phyloP scores from a whole-genome alignment of 371 early-diverging fungal genomes.

The Nematocida ausubeli region DNA sequence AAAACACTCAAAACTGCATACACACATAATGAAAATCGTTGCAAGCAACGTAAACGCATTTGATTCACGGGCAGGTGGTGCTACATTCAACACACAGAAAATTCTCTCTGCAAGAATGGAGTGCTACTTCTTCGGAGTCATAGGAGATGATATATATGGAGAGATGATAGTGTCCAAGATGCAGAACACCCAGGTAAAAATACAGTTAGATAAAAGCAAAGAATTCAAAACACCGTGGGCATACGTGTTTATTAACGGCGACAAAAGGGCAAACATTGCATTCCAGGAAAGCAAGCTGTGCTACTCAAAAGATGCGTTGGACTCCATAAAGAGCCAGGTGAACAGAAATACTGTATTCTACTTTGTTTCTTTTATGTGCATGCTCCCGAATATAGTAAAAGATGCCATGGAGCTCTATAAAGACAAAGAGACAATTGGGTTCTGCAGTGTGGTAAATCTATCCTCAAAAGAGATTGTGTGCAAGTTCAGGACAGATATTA shows the following conservation, averaged over 20 bases:
- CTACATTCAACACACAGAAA: conserved; percentile 55
- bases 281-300: conserved; percentile 2
- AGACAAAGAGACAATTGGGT: conserved; percentile 13
- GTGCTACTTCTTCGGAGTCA: conserved; percentile 49
- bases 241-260: conserved; percentile 33
- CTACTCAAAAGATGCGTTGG: conserved; percentile 10
- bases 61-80: conserved; percentile 33
- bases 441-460: conserved; percentile 36
- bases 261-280: conserved; percentile 38
- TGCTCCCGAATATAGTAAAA: conserved; percentile 19
- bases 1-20: conserved; percentile 13
- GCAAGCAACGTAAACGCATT: background rate
- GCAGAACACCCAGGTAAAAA: conserved; percentile 19
- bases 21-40: background rate
- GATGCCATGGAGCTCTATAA: conserved; percentile 28
- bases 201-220: conserved; percentile 31
- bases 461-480: conserved; percentile 38
- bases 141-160: conserved; percentile 38
- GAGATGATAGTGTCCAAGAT: conserved; percentile 30
- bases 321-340: background rate
- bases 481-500: conserved; percentile 3
- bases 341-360: conserved; percentile 36
- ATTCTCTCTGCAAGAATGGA: conserved; percentile 44
- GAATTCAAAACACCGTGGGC: conserved; percentile 32
- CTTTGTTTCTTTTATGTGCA: conserved; percentile 50